Evolutionary conservation across 2,329 filamentous ascomycete genomes (phyloP).

Genomic region (Sporothrix pseudoabietina): DNA sequence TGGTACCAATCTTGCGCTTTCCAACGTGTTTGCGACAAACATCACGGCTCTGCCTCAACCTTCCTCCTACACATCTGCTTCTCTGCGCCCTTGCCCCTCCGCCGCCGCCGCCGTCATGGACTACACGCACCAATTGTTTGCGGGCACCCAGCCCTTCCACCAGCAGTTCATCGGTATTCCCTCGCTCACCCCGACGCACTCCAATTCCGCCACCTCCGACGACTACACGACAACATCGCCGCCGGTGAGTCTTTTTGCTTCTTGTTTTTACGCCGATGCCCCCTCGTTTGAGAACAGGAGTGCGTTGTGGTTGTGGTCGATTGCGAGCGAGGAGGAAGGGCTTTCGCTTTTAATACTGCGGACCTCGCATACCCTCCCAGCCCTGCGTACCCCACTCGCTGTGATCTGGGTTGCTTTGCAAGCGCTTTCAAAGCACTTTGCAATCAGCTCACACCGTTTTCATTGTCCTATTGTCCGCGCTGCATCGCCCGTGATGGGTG

Average conservation of each 20-base stretch:
- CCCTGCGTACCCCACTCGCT: conserved; percentile 34
- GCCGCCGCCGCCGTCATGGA: conserved; percentile 48
- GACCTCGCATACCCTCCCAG: conserved; percentile 10
- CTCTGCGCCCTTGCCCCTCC: not conserved
- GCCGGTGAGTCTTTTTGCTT: conserved; percentile 50
- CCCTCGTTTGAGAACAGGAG: not conserved
- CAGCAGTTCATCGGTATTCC: conserved; percentile 58
- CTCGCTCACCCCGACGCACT: conserved; percentile 58
- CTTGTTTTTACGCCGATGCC: conserved; percentile 19
- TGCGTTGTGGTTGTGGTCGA: not conserved
- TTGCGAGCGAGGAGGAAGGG: not conserved
- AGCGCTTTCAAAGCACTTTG: conserved; percentile 35
- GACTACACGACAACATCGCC: conserved; percentile 59
- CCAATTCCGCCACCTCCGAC: conserved; percentile 57
- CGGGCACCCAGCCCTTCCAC: conserved; percentile 54
- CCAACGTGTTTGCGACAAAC: not conserved
- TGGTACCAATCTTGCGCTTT: not conserved
- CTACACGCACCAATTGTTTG: conserved; percentile 53
- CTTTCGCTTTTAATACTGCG: conserved; percentile 31
- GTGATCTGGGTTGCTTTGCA: conserved; percentile 29
- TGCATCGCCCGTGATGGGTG: not conserved
- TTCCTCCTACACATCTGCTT: not conserved
- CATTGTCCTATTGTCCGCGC: not conserved
- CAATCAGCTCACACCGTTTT: not conserved
- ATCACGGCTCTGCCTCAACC: not conserved